A percentile compares a stretch with the other conserved stretches of the same genome.
Evolutionary conservation across 169 alveolate species (phyloP).

Genomic region (Plasmodium inui): DNA sequence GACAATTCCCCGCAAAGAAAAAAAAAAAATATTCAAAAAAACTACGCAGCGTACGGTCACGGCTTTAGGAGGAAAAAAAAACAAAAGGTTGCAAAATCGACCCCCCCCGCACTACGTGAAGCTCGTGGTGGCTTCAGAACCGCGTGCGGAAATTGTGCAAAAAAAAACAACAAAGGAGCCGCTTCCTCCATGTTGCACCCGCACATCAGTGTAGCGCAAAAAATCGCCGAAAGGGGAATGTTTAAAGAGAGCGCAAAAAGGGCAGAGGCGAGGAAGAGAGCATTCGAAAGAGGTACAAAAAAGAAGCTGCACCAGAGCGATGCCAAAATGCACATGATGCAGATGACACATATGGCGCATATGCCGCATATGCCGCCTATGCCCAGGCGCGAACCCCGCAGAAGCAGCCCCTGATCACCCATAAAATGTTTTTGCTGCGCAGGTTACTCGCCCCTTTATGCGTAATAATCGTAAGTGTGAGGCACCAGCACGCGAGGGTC

Average conservation of each 20-base stretch:
- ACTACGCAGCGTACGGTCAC: neutral
- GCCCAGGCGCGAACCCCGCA: neutral
- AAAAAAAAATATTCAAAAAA: no score
- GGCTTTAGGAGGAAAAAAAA: neutral
- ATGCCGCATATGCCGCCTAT: no score
- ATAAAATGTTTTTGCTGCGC: neutral
- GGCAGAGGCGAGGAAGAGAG: neutral
- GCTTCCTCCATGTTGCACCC: neutral
- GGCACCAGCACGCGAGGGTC: neutral
- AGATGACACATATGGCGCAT: no score
- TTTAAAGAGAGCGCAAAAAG: neutral
- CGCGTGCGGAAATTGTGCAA: neutral
- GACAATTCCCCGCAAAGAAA: neutral
- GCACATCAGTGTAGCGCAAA: neutral
- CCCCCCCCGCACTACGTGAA: neutral
- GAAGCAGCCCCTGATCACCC: neutral
- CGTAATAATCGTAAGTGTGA: neutral
- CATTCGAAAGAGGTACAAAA: neutral
- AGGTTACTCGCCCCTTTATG: neutral
- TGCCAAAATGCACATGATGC: neutral
- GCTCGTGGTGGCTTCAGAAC: neutral
- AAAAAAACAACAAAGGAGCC: neutral
- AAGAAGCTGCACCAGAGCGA: neutral
- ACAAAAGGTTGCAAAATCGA: neutral
- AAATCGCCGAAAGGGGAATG: neutral